Base-by-base conservation (phyloP, 1,284 basidiomycete species). In the Gymnopus androsaceus region DNA sequence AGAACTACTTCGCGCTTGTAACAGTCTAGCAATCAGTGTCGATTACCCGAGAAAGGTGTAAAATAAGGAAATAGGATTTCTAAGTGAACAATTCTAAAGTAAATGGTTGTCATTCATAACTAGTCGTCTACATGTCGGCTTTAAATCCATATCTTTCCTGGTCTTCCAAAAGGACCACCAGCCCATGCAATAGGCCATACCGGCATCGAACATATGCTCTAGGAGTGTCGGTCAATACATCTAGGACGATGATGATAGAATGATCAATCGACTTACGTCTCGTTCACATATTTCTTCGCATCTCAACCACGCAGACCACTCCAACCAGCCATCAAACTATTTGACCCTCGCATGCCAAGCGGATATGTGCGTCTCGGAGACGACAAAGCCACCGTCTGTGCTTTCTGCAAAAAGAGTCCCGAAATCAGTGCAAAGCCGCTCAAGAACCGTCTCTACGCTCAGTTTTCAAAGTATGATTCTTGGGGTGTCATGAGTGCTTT, bases 161-260 rank as follows among this genome's bases (percentile, higher is more conserved):
- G 38, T 44, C 40, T 28, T 11, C 51, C 38, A 52, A 44, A 44
- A 6, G 51, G 40, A 17, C 51, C 51, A 19, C 45, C 34, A 15
- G n/a, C 27, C 63, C 63, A 64, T 0, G 63, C 58, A n/a, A 64
- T 61, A n/a, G 63, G 63, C 63, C 63, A 64, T 34, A 63, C 19
- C 15, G 63, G 62, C 15, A 58, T 62, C 14, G 62, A 55, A 30
- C 63, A 17, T 48, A 36, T 27, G 25, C 25, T n/a, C n/a, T 40
- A 41, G 23, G 23, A 3, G 9, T 19, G 9, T 6, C 38, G 23
- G 12, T n/a, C 3, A 19, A 31, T 52, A 4, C 46, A 40, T 15
- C 3, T 4, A 28, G 25, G 15, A 27, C 25, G 34, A 27, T 17
- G 8, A 30, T 14, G 36, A 25, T 3, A 21, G 21, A 46, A n/a